phyloP scores from a whole-genome alignment of 805 yeast species.

The Grigorovia humatica region DNA sequence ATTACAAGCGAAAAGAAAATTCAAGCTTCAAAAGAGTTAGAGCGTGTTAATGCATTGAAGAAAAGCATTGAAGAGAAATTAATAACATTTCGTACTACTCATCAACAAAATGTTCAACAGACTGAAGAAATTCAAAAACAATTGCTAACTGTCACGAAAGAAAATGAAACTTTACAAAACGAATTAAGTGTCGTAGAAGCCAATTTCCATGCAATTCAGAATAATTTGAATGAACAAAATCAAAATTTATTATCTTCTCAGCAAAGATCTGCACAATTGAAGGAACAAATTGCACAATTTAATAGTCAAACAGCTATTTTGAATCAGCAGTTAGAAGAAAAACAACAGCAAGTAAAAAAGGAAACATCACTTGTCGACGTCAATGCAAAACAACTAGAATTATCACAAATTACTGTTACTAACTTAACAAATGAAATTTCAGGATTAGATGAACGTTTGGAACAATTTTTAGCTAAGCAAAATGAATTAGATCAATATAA shows the following conservation, averaged over 20 bases:
- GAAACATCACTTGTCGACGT: constrained; percentile 56
- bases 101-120: constrained; percentile 69
- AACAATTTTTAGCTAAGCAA: constrained; percentile 19
- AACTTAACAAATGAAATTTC: constrained; percentile 35
- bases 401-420: constrained; percentile 42
- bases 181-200: constrained; percentile 74
- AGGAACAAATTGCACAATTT: constrained; percentile 55
- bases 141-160: constrained; percentile 49
- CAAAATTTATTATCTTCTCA: constrained; percentile 55
- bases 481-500: constrained; percentile 32
- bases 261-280: constrained; percentile 51
- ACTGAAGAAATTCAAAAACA: constrained; percentile 61
- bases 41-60: constrained; percentile 55
- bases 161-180: constrained; percentile 57
- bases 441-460: constrained; percentile 24
- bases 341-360: constrained; percentile 46
- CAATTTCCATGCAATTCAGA: constrained; percentile 57
- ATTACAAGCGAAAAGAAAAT: constrained; percentile 58
- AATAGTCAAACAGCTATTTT: constrained; percentile 58
- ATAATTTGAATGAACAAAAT: constrained; percentile 52
- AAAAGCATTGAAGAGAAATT: constrained; percentile 66
- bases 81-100: constrained; percentile 51
- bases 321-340: constrained; percentile 43
- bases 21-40: constrained; percentile 67
- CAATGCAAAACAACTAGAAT: constrained; percentile 57